Base-by-base conservation (phyloP, 2,329 filamentous ascomycete genomes). In the Ascochyta pisi region DNA sequence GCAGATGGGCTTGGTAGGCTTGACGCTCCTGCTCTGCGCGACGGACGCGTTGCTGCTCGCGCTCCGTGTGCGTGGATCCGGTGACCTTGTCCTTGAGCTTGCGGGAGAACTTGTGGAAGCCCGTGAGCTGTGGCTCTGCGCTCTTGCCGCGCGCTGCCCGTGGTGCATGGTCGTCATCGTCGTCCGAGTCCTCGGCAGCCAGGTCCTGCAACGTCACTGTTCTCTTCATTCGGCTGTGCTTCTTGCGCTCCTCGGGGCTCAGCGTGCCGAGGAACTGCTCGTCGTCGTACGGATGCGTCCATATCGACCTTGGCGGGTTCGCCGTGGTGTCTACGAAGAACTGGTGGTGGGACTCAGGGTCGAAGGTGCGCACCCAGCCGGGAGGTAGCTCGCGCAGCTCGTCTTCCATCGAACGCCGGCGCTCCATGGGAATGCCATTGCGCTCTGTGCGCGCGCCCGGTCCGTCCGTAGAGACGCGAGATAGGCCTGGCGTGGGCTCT, bases 231-330 rank as follows among this genome's bases (percentile, higher is more conserved):
- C 69, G 67, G 41, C 73, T 73, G 37, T 86, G 75, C 22, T 77
- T 71, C 41, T 81, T 79, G 19, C 83, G 78, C 63, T 86, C 83
- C 45, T 79, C 72, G 0, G 77, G 68, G 0, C 78, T 69, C 0
- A 87, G 75, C 0, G 79, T 79, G 27, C 65, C 65, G 24, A 87
- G 73, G 66, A 82, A 86, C 46, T 79, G 62, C 2, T 82, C 79
- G 64, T 86, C 85, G 64, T 87, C 85, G 68, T 86, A 83, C 0
- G 85, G 85, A 65, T 87, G 85, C 40, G 81, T 78, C 85, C 85
- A 87, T 62, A 84, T 86, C 53, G 81, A 82, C 42, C 83, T 80
- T 0, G 84, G 84, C 0, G 84, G 84, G 12, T 80, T 72, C 26
- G 76, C 70, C 27, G 65, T 79, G 1, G 83, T 87, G 71, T 87